Evolutionary conservation across 2,329 filamentous ascomycete species (phyloP).

Genomic region (Harringtonia lauricola): DNA sequence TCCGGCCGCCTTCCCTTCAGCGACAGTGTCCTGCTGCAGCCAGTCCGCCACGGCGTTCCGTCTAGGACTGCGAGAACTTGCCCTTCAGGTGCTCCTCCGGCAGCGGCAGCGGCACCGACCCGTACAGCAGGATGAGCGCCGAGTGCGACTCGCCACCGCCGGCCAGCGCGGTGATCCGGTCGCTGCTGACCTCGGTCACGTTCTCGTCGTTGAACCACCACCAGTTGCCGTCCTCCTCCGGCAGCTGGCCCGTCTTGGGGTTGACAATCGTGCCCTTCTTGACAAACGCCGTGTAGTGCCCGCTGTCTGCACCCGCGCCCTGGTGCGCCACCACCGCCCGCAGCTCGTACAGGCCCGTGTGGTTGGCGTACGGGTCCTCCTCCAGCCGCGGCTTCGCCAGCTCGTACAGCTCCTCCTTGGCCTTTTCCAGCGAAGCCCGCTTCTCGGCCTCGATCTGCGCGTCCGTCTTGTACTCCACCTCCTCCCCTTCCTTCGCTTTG

Average conservation of each 20-base stretch:
- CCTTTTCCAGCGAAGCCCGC: constrained; percentile 58
- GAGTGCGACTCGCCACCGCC: constrained; percentile 85
- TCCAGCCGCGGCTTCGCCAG: constrained; percentile 66
- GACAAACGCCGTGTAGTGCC: constrained; percentile 95
- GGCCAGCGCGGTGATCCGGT: constrained; percentile 82
- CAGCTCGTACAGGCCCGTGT: constrained; percentile 90
- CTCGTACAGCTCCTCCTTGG: constrained; percentile 79
- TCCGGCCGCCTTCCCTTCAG: no score
- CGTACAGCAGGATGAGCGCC: constrained; percentile 70
- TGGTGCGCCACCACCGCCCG: constrained; percentile 93
- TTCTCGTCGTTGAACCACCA: constrained; percentile 99
- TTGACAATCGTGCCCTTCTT: constrained; percentile 76
- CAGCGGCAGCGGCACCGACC: constrained; percentile 57
- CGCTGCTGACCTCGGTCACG: constrained; percentile 79
- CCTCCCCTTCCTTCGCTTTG: no score
- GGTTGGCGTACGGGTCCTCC: constrained; percentile 74
- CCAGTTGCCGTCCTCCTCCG: constrained; percentile 86
- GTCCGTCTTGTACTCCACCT: constrained; percentile 79
- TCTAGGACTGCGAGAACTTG: constrained; percentile 9
- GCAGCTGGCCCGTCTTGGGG: constrained; percentile 63
- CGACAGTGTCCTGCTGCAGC: no score
- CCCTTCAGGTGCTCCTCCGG: constrained; percentile 25
- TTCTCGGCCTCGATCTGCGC: constrained; percentile 84
- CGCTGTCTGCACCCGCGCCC: constrained; percentile 90
- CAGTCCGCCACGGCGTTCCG: no score